Conservation (phyloP, 106 monocot species). For the Dactylorhiza incarnata region DNA sequence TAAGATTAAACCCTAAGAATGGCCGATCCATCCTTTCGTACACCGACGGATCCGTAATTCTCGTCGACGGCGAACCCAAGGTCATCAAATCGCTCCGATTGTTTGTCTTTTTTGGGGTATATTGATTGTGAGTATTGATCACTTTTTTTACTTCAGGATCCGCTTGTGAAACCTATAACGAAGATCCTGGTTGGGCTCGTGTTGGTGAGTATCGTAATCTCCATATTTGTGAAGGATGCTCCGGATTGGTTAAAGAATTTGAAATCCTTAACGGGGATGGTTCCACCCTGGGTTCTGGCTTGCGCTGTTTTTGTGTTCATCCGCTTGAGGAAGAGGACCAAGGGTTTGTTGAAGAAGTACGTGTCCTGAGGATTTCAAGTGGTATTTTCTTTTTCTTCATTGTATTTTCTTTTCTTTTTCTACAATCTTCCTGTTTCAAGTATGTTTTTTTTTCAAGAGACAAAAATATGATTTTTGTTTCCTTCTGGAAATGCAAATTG, state of each 20-base stretch:
- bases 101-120: neutral
- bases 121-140: neutral
- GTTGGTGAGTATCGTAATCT: slow-evolving; percentile 35
- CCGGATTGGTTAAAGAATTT: slow-evolving; percentile 58
- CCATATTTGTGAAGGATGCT: slow-evolving; percentile 52
- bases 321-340: slow-evolving; percentile 85
- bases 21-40: slow-evolving; percentile 84
- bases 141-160: slow-evolving; percentile 40
- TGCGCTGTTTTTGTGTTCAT: slow-evolving; percentile 64
- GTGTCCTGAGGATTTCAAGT: slow-evolving; percentile 28
- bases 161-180: slow-evolving; percentile 73
- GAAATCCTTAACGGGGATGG: slow-evolving; percentile 19
- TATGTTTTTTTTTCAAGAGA: neutral
- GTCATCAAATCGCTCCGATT: slow-evolving; percentile 16
- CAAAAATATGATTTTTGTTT: too few species aligned
- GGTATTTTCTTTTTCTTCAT: neutral
- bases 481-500: neutral
- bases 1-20: slow-evolving; percentile 64
- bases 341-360: slow-evolving; percentile 52
- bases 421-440: neutral
- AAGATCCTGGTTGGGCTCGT: slow-evolving; percentile 61
- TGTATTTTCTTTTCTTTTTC: neutral
- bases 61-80: slow-evolving; percentile 88
- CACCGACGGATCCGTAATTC: slow-evolving; percentile 54
- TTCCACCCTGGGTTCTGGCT: slow-evolving; percentile 90